These are phyloP conservation scores for Scenedesmus sp. DNA, from an alignment of 163 green algal genomes.

Conservation along the genomic window DNA sequence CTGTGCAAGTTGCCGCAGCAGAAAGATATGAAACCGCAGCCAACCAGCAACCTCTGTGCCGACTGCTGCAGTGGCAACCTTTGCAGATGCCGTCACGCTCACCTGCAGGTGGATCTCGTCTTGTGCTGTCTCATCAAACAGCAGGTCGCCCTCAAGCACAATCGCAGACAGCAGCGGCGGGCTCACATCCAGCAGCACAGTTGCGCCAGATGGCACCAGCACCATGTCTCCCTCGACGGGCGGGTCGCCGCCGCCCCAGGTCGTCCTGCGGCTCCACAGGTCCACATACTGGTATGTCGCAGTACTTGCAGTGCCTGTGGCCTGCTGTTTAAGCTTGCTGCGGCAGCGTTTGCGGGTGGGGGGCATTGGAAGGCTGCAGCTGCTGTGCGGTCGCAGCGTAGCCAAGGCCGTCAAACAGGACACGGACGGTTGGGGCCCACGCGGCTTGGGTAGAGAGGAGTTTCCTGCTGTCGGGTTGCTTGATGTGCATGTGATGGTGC, in stretches of 20 bases:
- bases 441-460: constrained; percentile 15
- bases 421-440: constrained; percentile 16
- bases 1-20: no score
- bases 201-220: constrained; percentile 67
- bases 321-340: neutral
- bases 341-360: neutral
- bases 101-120: constrained; percentile 57
- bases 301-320: neutral
- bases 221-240: constrained; percentile 69
- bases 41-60: neutral
- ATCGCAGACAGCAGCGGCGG: constrained; percentile 64
- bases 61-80: neutral
- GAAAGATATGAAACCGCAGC: neutral
- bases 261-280: constrained; percentile 70
- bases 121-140: constrained; percentile 67
- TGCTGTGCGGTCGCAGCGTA: neutral
- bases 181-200: constrained; percentile 76
- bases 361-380: neutral
- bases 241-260: constrained; percentile 69
- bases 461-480: constrained; percentile 32
- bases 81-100: neutral
- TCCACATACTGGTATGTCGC: constrained; percentile 71
- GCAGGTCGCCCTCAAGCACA: constrained; percentile 72
- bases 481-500: constrained; percentile 58
- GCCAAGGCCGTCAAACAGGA: neutral